These are phyloP conservation scores for Aspergillus viridinutans DNA, from an alignment of 2,329 filamentous ascomycete species.

Conservation along the genomic window DNA sequence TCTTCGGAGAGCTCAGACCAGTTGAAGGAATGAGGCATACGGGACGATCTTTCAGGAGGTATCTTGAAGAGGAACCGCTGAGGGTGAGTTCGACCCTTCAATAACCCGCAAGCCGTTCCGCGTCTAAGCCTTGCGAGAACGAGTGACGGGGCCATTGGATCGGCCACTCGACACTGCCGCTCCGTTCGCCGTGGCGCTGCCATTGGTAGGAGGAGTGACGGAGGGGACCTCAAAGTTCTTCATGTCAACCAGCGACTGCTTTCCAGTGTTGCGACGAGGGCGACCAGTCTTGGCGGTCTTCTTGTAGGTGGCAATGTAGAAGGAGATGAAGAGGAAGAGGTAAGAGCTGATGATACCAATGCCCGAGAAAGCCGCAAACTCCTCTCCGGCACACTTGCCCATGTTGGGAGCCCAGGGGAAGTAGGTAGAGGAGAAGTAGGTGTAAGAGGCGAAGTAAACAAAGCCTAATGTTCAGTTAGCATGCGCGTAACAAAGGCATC, in stretches of 20 bases:
- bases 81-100: neutral
- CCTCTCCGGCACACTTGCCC: slow-evolving; percentile 88
- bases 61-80: neutral
- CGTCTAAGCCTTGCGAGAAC: slow-evolving; percentile 46
- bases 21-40: neutral
- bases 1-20: neutral
- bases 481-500: neutral
- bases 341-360: neutral
- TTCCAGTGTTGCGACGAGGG: slow-evolving; percentile 59
- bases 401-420: slow-evolving; percentile 77
- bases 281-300: slow-evolving; percentile 54
- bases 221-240: slow-evolving; percentile 63
- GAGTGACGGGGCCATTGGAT: slow-evolving; percentile 42
- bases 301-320: slow-evolving; percentile 94
- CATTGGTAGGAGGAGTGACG: slow-evolving; percentile 24
- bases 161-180: slow-evolving; percentile 34
- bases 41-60: neutral
- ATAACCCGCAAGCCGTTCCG: neutral
- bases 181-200: slow-evolving; percentile 28
- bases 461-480: slow-evolving; percentile 58
- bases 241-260: slow-evolving; percentile 81
- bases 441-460: slow-evolving; percentile 99
- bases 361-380: slow-evolving; percentile 77
- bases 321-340: slow-evolving; percentile 94
- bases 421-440: slow-evolving; percentile 92